These are phyloP conservation scores for Aspergillus aculeatus DNA, from an alignment of 2,329 filamentous ascomycete genomes.

Conservation along the genomic window DNA sequence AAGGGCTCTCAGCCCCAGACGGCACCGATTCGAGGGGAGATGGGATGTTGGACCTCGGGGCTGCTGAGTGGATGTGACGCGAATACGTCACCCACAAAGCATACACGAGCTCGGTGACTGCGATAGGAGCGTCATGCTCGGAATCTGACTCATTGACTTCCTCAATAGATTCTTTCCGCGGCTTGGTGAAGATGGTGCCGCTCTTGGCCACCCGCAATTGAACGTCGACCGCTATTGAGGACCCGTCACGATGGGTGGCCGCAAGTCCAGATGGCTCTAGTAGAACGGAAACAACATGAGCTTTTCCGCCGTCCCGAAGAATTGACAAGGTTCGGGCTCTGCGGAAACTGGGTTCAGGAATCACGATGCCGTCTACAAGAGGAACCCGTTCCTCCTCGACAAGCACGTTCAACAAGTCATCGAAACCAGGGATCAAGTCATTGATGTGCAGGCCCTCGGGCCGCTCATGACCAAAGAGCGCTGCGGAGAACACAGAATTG, in stretches of 20 bases:
- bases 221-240: slow-evolving; percentile 88
- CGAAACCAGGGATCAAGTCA: slow-evolving; percentile 81
- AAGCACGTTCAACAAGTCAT: slow-evolving; percentile 75
- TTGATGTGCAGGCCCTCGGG: slow-evolving; percentile 78
- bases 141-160: slow-evolving; percentile 59
- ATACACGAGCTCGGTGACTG: slow-evolving; percentile 79
- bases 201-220: slow-evolving; percentile 96
- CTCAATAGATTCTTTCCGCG: slow-evolving; percentile 63
- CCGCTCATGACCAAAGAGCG: slow-evolving; percentile 83
- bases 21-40: slow-evolving; percentile 50
- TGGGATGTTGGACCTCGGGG: slow-evolving; percentile 58
- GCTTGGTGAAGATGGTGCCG: slow-evolving; percentile 63
- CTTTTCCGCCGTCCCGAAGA: slow-evolving; percentile 71
- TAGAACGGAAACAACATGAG: slow-evolving; percentile 76
- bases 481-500: slow-evolving; percentile 90
- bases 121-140: slow-evolving; percentile 41
- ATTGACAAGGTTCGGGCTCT: slow-evolving; percentile 81
- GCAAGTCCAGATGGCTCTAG: slow-evolving; percentile 79
- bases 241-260: slow-evolving; percentile 85
- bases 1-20: slow-evolving; percentile 65
- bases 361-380: slow-evolving; percentile 88
- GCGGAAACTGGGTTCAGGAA: slow-evolving; percentile 93
- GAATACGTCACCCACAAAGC: slow-evolving; percentile 98
- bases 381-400: slow-evolving; percentile 82
- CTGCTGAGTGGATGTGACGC: slow-evolving; percentile 78